Evolutionary conservation across 441 rosid species (phyloP), one percentile per base, ranked within the genome.

Genomic region (Flueggea neowawraea): DNA sequence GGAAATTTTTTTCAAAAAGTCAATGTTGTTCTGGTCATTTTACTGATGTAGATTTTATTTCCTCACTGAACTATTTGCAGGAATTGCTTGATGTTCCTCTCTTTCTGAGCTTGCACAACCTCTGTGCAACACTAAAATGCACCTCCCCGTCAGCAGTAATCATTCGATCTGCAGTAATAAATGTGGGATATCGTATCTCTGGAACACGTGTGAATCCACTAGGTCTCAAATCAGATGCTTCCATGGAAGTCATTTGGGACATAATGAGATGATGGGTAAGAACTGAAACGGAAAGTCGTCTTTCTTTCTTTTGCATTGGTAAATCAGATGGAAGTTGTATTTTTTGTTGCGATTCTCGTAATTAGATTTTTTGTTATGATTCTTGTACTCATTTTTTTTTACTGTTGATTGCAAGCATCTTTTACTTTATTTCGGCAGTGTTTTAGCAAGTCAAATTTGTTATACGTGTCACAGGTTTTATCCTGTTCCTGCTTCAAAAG

Each of bases 191-290:
- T 78, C 87, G 82, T 16, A 86, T 91, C 63, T 95, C 98, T 1
- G 99, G 98, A 57, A 82, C 97, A 44, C 99, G 89, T 69, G 98
- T 89, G 61, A 84, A 88, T 57, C 97, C 98, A 0, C 75, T 95
- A 8, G 99, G 98, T 70, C 77, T 89, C 48, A 95, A 95, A 74
- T 84, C 98, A 33, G 95, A 95, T 82, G 98, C 98, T 60, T 95
- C 99, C 17, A 95, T 91, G 97, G 86, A 86, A 59, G 87, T 91
- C 54, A 86, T 95, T 58, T 91, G 99, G 97, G 97, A 95, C 78
- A 91, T 91, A 55, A 91, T 95, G 97, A 93, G 97, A 55, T 87
- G 96, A 82, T 95, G 99, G 98, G 99, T 91, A 86, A 83, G 80
- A 55, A 65, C 36, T 67, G 14, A 47, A 10, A 14, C 4, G 14